A percentile compares a stretch with the other conserved stretches of the same genome.
phyloP scores from a whole-genome alignment of 2,329 filamentous ascomycete genomes.

The Parastagonospora avenae region DNA sequence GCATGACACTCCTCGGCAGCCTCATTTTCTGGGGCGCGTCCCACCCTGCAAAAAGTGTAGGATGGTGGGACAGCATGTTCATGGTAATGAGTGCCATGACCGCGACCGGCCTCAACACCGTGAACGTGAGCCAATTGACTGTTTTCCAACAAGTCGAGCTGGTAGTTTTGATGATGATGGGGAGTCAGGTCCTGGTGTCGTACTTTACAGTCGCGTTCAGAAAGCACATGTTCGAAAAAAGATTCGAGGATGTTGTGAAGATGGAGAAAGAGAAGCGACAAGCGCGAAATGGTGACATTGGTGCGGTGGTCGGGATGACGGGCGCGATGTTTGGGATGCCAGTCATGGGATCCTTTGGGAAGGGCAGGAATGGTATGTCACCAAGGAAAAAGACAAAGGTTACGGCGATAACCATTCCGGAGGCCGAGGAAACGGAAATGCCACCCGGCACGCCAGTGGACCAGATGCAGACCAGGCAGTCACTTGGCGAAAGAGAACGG shows the following conservation, averaged over 20 bases:
- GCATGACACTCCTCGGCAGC: slow-evolving; percentile 17
- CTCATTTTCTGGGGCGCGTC: slow-evolving; percentile 30
- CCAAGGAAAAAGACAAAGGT: slow-evolving; percentile 7
- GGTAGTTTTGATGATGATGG: slow-evolving; percentile 28
- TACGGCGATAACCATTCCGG: slow-evolving; percentile 12
- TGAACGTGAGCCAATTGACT: slow-evolving; percentile 29
- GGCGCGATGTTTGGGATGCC: slow-evolving; percentile 29
- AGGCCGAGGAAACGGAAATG: slow-evolving; percentile 2
- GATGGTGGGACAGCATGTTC: slow-evolving; percentile 30
- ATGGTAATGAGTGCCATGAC: slow-evolving; percentile 18
- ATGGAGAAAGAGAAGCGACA: slow-evolving; percentile 24
- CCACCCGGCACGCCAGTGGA: slow-evolving; percentile 6
- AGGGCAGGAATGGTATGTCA: slow-evolving; percentile 13
- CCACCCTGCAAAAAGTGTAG: slow-evolving; percentile 22
- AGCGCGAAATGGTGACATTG: slow-evolving; percentile 18
- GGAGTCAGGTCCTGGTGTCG: slow-evolving; percentile 25
- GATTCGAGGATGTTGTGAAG: slow-evolving; percentile 28
- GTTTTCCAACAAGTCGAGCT: slow-evolving; percentile 19
- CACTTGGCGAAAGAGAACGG: slow-evolving; percentile 11
- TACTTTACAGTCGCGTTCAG: slow-evolving; percentile 27
- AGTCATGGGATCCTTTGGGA: slow-evolving; percentile 28
- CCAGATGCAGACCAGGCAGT: slow-evolving; percentile 6
- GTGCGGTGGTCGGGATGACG: slow-evolving; percentile 25
- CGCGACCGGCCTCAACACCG: slow-evolving; percentile 23
- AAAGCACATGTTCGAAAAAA: slow-evolving; percentile 29